phyloP scores from a whole-genome alignment of 2,329 filamentous ascomycete species.

The Nemania sp. region DNA sequence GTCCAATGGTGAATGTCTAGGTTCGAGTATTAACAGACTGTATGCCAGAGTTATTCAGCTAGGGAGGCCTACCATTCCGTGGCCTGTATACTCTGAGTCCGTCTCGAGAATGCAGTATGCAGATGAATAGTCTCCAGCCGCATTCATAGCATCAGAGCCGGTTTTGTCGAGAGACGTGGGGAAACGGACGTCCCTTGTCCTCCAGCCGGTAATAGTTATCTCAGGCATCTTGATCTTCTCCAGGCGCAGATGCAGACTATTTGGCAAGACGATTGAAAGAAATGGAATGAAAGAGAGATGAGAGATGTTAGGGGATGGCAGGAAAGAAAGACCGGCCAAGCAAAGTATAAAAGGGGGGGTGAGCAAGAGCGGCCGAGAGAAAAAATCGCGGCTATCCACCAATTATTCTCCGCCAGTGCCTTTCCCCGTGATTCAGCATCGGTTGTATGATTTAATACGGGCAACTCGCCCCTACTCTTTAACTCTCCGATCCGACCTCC shows the following conservation, averaged over 20 bases:
- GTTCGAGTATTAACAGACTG: conserved; percentile 7
- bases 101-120: conserved; percentile 94
- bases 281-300: not conserved
- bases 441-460: too few relatives aligned
- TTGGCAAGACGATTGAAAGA: not conserved
- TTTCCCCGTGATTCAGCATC: too few relatives aligned
- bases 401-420: not conserved
- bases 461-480: conserved; percentile 13
- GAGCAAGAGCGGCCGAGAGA: not conserved
- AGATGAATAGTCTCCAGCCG: conserved; percentile 86
- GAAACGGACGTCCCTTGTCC: conserved; percentile 74
- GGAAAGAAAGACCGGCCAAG: not conserved
- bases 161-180: conserved; percentile 94
- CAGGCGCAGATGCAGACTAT: not conserved
- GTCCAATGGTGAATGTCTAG: conserved; percentile 79
- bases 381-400: not conserved
- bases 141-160: conserved; percentile 97
- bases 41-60: not conserved
- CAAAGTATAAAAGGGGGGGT: not conserved
- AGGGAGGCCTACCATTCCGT: conserved; percentile 68
- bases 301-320: not conserved
- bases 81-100: conserved; percentile 69
- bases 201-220: conserved; percentile 73
- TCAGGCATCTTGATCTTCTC: conserved; percentile 48
- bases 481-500: too few relatives aligned